phyloP scores from a whole-genome alignment of 2,329 filamentous ascomycete genomes.

The Cercospora citrullina region DNA sequence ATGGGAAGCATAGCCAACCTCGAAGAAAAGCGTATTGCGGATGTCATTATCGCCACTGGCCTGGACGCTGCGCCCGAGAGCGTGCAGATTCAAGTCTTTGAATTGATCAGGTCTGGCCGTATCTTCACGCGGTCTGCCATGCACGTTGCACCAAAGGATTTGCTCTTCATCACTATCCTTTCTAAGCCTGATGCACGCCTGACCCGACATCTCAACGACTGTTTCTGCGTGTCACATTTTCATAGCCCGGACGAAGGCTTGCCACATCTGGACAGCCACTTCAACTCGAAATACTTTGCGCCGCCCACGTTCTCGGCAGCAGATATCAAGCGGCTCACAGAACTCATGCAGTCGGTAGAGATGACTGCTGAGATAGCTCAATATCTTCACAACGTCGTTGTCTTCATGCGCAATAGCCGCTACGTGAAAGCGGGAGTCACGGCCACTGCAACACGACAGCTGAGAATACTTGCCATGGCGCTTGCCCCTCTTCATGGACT shows the following conservation, averaged over 20 bases:
- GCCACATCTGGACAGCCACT: slow-evolving; percentile 65
- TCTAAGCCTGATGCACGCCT: slow-evolving; percentile 41
- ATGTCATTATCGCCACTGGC: slow-evolving; percentile 79
- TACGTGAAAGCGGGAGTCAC: slow-evolving; percentile 78
- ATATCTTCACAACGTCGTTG: slow-evolving; percentile 83
- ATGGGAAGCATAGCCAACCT: slow-evolving; percentile 34
- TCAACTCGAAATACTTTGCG: slow-evolving; percentile 26
- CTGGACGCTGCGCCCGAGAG: slow-evolving; percentile 70
- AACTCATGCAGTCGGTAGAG: slow-evolving; percentile 59
- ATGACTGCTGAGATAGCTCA: slow-evolving; percentile 75
- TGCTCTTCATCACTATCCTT: slow-evolving; percentile 74
- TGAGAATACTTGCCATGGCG: slow-evolving; percentile 57
- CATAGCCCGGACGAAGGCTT: slow-evolving; percentile 73
- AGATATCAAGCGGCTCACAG: slow-evolving; percentile 60
- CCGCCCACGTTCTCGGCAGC: slow-evolving; percentile 27
- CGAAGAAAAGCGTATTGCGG: slow-evolving; percentile 65
- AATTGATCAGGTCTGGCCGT: slow-evolving; percentile 75
- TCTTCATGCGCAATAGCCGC: slow-evolving; percentile 84
- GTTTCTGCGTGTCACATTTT: slow-evolving; percentile 84
- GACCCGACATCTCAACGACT: slow-evolving; percentile 64
- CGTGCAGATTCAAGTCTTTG: slow-evolving; percentile 77
- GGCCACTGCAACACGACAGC: slow-evolving; percentile 74
- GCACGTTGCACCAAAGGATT: slow-evolving; percentile 72
- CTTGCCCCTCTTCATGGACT: slow-evolving; percentile 80
- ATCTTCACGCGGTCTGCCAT: slow-evolving; percentile 75